Conservation (phyloP, 2,329 filamentous ascomycete genomes). For the Xylariaceae sp. region DNA sequence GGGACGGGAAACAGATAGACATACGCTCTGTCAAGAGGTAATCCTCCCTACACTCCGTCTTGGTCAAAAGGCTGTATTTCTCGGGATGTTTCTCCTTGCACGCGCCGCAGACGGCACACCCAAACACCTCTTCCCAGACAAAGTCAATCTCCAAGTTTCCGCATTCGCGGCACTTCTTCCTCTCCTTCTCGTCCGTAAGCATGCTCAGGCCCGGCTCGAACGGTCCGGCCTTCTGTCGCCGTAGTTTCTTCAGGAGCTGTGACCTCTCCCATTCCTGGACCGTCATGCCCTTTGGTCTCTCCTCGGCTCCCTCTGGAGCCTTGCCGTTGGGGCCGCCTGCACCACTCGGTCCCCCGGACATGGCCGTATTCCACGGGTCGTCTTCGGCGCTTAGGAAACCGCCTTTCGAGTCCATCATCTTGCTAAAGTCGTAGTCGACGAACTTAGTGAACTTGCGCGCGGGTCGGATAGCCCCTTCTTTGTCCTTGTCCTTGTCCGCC, state of each 20-base stretch:
- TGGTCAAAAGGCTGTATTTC: conserved; percentile 93
- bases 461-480: conserved; percentile 65
- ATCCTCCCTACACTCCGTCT: conserved; percentile 94
- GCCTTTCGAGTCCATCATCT: conserved; percentile 98
- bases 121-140: conserved; percentile 89
- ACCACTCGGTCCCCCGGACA: conserved; percentile 58
- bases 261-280: conserved; percentile 89
- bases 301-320: conserved; percentile 50
- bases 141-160: conserved; percentile 87
- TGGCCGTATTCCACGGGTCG: conserved; percentile 85
- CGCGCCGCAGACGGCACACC: conserved; percentile 73
- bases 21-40: conserved; percentile 91
- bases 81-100: conserved; percentile 93
- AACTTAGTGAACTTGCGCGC: conserved; percentile 91
- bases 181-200: conserved; percentile 65
- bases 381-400: conserved; percentile 92
- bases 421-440: conserved; percentile 96
- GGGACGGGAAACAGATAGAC: conserved; percentile 43
- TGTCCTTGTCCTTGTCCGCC: conserved; percentile 33
- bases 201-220: conserved; percentile 90
- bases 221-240: conserved; percentile 76
- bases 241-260: conserved; percentile 75
- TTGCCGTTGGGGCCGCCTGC: conserved; percentile 36
- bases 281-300: conserved; percentile 87
- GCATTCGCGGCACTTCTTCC: conserved; percentile 85